Conservation (phyloP, 768 basidiomycete genomes). For the Chalciporus piperatus region DNA sequence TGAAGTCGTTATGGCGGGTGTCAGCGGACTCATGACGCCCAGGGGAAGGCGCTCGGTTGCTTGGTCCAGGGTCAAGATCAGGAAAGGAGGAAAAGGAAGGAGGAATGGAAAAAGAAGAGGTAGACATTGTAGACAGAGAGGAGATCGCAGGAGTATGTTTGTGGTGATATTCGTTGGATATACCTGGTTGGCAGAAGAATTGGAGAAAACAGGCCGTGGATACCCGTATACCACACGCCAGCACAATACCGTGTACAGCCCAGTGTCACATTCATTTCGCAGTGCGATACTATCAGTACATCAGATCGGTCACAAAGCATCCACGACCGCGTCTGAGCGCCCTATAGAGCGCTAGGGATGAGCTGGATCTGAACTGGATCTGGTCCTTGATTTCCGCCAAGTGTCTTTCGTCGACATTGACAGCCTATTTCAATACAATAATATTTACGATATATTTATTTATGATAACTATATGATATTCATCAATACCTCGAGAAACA, state of each 20-base stretch:
- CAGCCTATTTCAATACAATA: not conserved
- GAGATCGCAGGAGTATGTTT: not conserved
- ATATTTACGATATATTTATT: not conserved
- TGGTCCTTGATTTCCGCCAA: too few relatives aligned
- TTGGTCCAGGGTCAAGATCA: constrained; percentile 48
- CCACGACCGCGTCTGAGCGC: too few relatives aligned
- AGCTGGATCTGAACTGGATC: too few relatives aligned
- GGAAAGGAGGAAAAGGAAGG: constrained; percentile 73
- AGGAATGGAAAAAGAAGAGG: constrained; percentile 61
- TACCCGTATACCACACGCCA: too few relatives aligned
- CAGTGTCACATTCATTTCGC: not conserved
- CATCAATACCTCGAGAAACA: too few relatives aligned
- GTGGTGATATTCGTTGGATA: not conserved
- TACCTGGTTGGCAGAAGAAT: too few relatives aligned
- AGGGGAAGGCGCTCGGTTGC: constrained; percentile 22
- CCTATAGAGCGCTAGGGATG: too few relatives aligned
- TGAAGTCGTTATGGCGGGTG: constrained; percentile 8
- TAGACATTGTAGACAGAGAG: constrained; percentile 36
- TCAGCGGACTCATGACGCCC: constrained; percentile 16
- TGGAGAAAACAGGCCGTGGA: too few relatives aligned
- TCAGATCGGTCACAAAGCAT: too few relatives aligned
- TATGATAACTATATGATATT: too few relatives aligned
- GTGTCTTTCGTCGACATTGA: too few relatives aligned
- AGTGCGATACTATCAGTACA: not conserved
- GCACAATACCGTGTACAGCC: too few relatives aligned